phyloP scores from a whole-genome alignment of 805 yeast species.

The Saccharomycopsis vini region DNA sequence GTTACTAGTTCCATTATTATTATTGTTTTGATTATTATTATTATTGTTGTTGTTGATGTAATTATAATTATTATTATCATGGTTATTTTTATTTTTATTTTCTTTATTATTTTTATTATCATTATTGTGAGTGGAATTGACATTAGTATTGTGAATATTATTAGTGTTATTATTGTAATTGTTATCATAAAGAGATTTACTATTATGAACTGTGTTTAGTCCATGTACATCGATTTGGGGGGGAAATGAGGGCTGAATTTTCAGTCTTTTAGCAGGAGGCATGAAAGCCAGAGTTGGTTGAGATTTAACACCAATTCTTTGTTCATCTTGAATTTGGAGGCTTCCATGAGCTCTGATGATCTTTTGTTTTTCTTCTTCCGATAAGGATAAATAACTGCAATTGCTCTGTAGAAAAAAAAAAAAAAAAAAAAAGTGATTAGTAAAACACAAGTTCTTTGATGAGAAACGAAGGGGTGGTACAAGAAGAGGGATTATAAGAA shows the following conservation, averaged over 20 bases:
- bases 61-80: not conserved
- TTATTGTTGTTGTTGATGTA: not conserved
- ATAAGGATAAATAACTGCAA: too few relatives aligned
- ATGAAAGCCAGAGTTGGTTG: too few relatives aligned
- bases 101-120: not conserved
- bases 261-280: too few relatives aligned
- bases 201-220: not conserved
- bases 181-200: too few relatives aligned
- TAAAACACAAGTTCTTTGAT: too few relatives aligned
- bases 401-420: too few relatives aligned
- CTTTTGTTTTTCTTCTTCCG: conserved; percentile 2
- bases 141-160: not conserved
- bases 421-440: too few relatives aligned
- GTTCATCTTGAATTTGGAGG: not conserved
- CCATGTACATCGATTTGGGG: too few relatives aligned
- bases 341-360: conserved; percentile 2
- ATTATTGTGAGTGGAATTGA: too few relatives aligned
- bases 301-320: not conserved
- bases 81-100: not conserved
- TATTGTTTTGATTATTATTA: not conserved
- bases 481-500: too few relatives aligned
- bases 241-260: too few relatives aligned
- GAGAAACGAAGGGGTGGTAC: too few relatives aligned
- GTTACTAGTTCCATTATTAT: not conserved
- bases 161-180: not conserved